Percentiles rank a stretch among this genome's conserved stretches.
phyloP scores from a whole-genome alignment of 768 basidiomycete species.

The Tylopilus plumbeoviolaceoides region DNA sequence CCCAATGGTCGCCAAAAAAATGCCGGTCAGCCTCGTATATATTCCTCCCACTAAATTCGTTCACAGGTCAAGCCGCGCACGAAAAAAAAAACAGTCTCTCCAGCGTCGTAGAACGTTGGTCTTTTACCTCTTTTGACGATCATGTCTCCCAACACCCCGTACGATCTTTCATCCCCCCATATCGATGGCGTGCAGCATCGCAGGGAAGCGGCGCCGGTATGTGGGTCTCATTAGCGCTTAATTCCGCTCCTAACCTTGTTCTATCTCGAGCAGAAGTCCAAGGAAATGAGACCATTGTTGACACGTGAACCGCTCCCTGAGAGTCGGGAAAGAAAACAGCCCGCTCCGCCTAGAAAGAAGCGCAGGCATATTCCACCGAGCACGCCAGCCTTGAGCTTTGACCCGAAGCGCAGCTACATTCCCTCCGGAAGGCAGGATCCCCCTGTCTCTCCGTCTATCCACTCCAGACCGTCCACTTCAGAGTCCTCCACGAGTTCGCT shows the following conservation, averaged over 20 bases:
- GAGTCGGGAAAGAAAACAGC: conserved; percentile 23
- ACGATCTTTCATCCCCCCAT: conserved; percentile 12
- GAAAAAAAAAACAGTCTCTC: conserved; percentile 6
- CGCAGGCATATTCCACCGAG: conserved; percentile 22
- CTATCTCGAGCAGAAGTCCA: conserved; percentile 18
- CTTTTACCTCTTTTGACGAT: conserved; percentile 5
- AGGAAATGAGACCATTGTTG: conserved; percentile 16
- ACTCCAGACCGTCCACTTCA: conserved; percentile 8
- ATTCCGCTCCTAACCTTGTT: conserved; percentile 11
- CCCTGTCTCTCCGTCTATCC: conserved; percentile 1
- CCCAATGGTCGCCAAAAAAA: conserved; percentile 15
- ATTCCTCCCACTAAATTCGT: conserved; percentile 15
- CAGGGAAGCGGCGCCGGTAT: conserved; percentile 17
- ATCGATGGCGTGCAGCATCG: conserved; percentile 13
- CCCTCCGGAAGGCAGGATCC: conserved; percentile 25
- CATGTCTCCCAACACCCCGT: conserved; percentile 9
- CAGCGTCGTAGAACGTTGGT: conserved; percentile 8
- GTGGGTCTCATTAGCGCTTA: conserved; percentile 13
- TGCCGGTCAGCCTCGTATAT: conserved; percentile 26
- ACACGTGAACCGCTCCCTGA: conserved; percentile 22
- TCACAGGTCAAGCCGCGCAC: conserved; percentile 8
- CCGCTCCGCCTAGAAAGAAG: conserved; percentile 13
- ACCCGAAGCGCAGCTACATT: conserved; percentile 16
- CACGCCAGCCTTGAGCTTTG: conserved; percentile 18
- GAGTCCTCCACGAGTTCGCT: conserved; percentile 7